Conservation (phyloP, 2,329 filamentous ascomycete genomes). For the Davidsoniella neocaledoniae region DNA sequence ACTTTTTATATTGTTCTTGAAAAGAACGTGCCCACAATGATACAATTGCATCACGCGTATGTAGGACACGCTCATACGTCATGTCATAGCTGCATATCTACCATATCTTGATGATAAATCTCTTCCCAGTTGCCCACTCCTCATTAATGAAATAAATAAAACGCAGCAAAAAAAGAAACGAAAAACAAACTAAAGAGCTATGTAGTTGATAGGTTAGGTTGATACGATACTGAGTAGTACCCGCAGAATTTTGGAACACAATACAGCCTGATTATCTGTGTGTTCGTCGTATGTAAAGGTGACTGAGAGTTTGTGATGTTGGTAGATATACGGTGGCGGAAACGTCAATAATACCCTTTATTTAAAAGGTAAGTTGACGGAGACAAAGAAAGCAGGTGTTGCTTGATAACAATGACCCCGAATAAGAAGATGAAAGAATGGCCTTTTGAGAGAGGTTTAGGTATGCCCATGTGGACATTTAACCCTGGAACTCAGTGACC, state of each 20-base stretch:
- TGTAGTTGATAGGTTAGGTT: not conserved
- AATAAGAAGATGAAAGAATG: not conserved
- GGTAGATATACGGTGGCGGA: too few species aligned
- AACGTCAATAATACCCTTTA: too few species aligned
- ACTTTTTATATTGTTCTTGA: not conserved
- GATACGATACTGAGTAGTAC: not conserved
- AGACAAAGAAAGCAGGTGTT: not conserved
- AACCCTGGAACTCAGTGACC: conserved; percentile 43
- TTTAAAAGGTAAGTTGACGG: too few species aligned
- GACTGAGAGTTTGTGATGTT: too few species aligned
- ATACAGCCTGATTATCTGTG: conserved; percentile 6
- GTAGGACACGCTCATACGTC: too few species aligned
- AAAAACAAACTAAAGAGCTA: conserved; percentile 3
- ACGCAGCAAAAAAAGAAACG: not conserved
- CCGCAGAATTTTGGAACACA: conserved; percentile 9
- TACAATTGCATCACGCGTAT: too few species aligned
- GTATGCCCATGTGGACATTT: conserved; percentile 16
- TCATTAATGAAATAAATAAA: conserved; percentile 3
- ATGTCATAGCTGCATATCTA: too few species aligned
- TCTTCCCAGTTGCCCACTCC: not conserved
- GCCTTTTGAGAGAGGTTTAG: not conserved
- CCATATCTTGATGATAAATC: not conserved
- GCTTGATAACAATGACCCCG: not conserved
- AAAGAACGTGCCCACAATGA: not conserved
- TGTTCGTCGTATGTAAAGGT: not conserved